A percentile compares a stretch with the other conserved stretches of the same genome.
Conservation (phyloP, 228 moss, liverwort and hornwort species). For the Sphagnum fallax region DNA sequence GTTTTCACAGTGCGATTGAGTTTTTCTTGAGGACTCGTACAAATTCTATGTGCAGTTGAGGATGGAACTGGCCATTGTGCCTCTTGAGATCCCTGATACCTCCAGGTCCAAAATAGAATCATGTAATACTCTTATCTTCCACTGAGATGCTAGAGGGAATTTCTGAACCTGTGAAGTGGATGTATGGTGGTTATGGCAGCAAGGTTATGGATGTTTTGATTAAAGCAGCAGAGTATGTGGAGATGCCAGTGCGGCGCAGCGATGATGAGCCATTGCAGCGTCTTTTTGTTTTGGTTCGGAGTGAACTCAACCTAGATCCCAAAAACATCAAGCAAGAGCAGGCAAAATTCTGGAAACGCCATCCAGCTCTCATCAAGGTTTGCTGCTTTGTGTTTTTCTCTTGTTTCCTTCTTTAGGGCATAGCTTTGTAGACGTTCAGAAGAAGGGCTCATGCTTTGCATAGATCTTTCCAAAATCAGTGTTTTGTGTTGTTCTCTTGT, state of each 20-base stretch:
- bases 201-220: conserved; percentile 94
- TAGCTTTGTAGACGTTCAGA: background rate
- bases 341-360: conserved; percentile 92
- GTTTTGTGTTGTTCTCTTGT: no score
- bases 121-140: no score
- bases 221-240: conserved; percentile 82
- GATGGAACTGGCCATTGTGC: no score
- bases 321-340: conserved; percentile 97
- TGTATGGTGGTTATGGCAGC: conserved; percentile 28
- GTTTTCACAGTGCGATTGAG: background rate
- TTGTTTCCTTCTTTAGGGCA: background rate
- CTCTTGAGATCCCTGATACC: no score
- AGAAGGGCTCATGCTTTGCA: no score
- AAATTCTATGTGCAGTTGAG: no score
- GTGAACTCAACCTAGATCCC: conserved; percentile 87
- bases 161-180: no score
- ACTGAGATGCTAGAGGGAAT: no score
- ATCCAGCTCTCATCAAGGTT: conserved; percentile 85
- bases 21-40: no score
- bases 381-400: background rate
- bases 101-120: no score
- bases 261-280: conserved; percentile 83
- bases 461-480: no score
- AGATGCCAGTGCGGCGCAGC: conserved; percentile 90
- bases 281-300: conserved; percentile 74